Evolutionary conservation across 2,329 filamentous ascomycete species (phyloP).

Genomic region (Endoconidiophora laricicola): DNA sequence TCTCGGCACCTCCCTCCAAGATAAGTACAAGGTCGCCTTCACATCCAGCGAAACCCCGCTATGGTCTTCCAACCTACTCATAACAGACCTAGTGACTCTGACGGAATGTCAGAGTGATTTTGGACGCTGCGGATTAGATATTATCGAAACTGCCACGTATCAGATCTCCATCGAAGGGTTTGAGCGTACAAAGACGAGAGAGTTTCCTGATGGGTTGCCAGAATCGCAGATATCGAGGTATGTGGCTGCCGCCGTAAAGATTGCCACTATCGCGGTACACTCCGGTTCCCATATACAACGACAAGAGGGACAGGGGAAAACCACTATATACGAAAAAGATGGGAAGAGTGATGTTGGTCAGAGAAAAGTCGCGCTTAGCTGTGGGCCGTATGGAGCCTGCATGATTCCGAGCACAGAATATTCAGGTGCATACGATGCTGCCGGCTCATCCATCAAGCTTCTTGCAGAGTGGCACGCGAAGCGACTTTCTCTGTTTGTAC

Average conservation of each 20-base stretch:
- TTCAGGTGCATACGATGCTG: constrained; percentile 39
- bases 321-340: no score
- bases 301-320: no score
- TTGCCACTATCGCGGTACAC: neutral
- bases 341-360: neutral
- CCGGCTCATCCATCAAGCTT: constrained; percentile 29
- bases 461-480: constrained; percentile 37
- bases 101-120: constrained; percentile 40
- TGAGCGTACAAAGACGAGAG: constrained; percentile 26
- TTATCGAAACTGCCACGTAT: constrained; percentile 52
- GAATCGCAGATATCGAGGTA: neutral
- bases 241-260: neutral
- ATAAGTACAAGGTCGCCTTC: constrained; percentile 37
- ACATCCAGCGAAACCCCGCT: constrained; percentile 33
- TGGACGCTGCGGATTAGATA: constrained; percentile 37
- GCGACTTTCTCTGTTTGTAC: constrained; percentile 33
- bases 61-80: constrained; percentile 52
- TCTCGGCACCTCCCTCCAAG: constrained; percentile 48
- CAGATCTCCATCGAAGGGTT: constrained; percentile 44
- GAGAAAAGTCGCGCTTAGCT: constrained; percentile 34
- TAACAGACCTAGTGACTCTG: constrained; percentile 34
- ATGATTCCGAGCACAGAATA: constrained; percentile 53
- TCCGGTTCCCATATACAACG: no score
- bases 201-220: constrained; percentile 28
- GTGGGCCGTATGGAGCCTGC: constrained; percentile 51